Conservation (phyloP, 1,284 basidiomycete species). For the Cutaneotrichosporon sp. region DNA sequence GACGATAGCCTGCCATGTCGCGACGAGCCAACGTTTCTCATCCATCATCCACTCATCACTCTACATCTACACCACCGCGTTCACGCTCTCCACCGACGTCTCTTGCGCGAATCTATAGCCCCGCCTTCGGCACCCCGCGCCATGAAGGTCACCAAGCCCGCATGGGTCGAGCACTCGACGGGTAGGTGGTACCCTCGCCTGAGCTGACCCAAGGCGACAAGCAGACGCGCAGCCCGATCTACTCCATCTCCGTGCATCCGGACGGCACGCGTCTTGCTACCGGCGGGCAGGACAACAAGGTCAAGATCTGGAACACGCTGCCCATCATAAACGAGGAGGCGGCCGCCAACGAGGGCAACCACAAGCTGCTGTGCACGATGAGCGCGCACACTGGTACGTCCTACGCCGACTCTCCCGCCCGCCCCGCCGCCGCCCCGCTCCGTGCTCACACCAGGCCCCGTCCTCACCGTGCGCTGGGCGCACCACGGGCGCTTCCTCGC, state of each 20-base stretch:
- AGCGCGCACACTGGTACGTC: constrained; percentile 78
- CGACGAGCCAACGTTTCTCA: too few relatives aligned
- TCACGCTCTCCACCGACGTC: too few relatives aligned
- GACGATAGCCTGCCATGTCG: too few relatives aligned
- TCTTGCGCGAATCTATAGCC: too few relatives aligned
- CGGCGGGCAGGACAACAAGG: constrained; percentile 88
- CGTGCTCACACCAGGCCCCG: constrained; percentile 62
- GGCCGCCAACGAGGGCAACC: constrained; percentile 73
- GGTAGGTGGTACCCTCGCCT: constrained; percentile 7
- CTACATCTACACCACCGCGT: too few relatives aligned
- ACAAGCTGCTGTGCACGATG: constrained; percentile 86
- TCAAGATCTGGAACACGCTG: constrained; percentile 95
- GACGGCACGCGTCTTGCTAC: constrained; percentile 95
- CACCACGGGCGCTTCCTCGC: constrained; percentile 92
- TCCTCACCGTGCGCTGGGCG: constrained; percentile 93
- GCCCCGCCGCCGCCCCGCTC: too few relatives aligned
- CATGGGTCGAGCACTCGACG: constrained; percentile 52
- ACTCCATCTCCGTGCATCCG: constrained; percentile 90
- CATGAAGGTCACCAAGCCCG: constrained; percentile 53
- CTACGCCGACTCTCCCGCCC: too few relatives aligned
- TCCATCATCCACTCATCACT: too few relatives aligned
- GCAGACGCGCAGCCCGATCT: constrained; percentile 80
- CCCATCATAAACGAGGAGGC: constrained; percentile 77
- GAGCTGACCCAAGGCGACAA: constrained; percentile 43
- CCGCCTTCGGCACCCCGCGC: too few relatives aligned